A percentile compares a stretch with the other conserved stretches of the same genome.
These are phyloP conservation scores for Boletales sp. DNA, from an alignment of 768 basidiomycete genomes.

Conservation along the genomic window DNA sequence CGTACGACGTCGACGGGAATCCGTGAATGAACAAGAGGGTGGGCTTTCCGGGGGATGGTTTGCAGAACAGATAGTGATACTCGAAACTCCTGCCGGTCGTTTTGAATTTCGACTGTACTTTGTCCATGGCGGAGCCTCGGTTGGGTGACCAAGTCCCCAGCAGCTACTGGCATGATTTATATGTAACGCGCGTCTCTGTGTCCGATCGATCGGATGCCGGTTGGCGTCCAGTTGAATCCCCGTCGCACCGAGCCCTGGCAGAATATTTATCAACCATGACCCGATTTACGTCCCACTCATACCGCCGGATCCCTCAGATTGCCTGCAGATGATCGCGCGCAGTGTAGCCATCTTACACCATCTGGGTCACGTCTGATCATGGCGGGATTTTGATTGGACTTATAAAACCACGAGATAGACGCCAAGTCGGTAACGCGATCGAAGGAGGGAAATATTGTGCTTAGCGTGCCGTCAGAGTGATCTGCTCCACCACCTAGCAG, in stretches of 20 bases:
- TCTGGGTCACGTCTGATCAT: too few relatives aligned
- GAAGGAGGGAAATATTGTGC: background rate
- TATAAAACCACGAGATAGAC: background rate
- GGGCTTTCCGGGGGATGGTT: slow-evolving; percentile 24
- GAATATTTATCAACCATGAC: slow-evolving; percentile 3
- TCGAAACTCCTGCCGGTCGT: slow-evolving; percentile 31
- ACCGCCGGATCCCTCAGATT: too few relatives aligned
- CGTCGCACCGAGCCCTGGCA: slow-evolving; percentile 6
- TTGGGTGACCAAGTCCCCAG: too few relatives aligned
- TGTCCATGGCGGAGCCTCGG: slow-evolving; percentile 23
- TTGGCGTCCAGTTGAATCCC: slow-evolving; percentile 5
- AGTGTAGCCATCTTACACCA: too few relatives aligned
- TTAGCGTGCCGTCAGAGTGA: background rate
- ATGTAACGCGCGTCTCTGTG: background rate
- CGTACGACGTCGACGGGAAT: slow-evolving; percentile 40
- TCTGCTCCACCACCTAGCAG: too few relatives aligned
- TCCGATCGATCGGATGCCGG: slow-evolving; percentile 8
- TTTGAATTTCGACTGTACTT: slow-evolving; percentile 30
- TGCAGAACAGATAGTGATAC: slow-evolving; percentile 35
- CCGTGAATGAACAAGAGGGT: slow-evolving; percentile 45
- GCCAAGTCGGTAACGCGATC: background rate
- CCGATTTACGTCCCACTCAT: slow-evolving; percentile 5
- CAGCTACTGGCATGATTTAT: background rate
- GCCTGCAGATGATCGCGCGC: too few relatives aligned
- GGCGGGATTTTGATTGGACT: too few relatives aligned